phyloP scores from a whole-genome alignment of 768 basidiomycete species.

The Tylopilus sp. region DNA sequence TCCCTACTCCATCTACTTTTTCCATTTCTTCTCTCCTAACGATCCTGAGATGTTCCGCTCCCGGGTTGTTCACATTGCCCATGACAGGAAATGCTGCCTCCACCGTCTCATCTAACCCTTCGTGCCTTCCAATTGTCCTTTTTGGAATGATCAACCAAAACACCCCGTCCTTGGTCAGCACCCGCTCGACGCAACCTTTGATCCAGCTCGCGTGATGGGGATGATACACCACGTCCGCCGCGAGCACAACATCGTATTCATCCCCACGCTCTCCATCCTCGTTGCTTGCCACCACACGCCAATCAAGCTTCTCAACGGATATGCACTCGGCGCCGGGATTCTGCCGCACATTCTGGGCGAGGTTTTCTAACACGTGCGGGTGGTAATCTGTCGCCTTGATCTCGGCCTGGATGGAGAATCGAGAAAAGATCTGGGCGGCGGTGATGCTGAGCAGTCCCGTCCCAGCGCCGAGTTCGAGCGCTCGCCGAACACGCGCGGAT shows the following conservation, averaged over 20 bases:
- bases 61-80: not conserved
- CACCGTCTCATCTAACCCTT: constrained; percentile 55
- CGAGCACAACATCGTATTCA: constrained; percentile 66
- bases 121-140: constrained; percentile 61
- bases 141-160: constrained; percentile 76
- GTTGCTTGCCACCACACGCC: constrained; percentile 45
- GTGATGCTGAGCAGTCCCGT: constrained; percentile 62
- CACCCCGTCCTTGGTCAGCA: constrained; percentile 44
- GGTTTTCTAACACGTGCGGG: constrained; percentile 65
- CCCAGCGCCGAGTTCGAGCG: constrained; percentile 84
- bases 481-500: constrained; percentile 25
- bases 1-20: constrained; percentile 53
- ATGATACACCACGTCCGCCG: constrained; percentile 79
- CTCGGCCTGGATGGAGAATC: constrained; percentile 10
- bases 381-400: constrained; percentile 79
- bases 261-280: not conserved
- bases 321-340: constrained; percentile 45
- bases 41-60: constrained; percentile 40
- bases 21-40: constrained; percentile 43
- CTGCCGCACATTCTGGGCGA: constrained; percentile 45
- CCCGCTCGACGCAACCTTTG: constrained; percentile 50
- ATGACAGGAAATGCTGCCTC: constrained; percentile 46
- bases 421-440: constrained; percentile 45
- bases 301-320: constrained; percentile 56
- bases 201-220: constrained; percentile 69